phyloP scores from a whole-genome alignment of 192 early-diverging fungal species.

The Phlyctochytrium bullatum region DNA sequence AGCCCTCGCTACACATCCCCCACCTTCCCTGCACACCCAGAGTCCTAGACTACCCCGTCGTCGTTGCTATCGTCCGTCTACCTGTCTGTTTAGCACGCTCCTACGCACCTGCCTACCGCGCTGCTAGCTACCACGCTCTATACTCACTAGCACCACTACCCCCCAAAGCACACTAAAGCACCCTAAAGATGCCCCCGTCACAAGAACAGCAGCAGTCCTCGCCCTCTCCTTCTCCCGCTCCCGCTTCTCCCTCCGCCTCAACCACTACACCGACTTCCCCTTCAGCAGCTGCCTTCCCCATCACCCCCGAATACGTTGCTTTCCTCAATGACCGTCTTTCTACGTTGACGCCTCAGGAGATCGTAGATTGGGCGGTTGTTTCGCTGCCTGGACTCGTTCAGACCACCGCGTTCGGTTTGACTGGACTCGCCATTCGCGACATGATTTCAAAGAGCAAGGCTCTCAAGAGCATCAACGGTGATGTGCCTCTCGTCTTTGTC shows the following conservation, averaged over 20 bases:
- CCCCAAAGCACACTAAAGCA: no score
- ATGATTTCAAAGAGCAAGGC: constrained; percentile 69
- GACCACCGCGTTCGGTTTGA: constrained; percentile 92
- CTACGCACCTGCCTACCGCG: no score
- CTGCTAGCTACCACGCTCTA: no score
- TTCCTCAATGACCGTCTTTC: constrained; percentile 74
- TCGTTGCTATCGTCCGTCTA: no score
- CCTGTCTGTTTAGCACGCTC: no score
- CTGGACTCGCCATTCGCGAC: constrained; percentile 85
- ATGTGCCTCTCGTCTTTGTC: constrained; percentile 82
- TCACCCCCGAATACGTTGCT: constrained; percentile 62
- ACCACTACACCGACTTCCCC: constrained; percentile 3
- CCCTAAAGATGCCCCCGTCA: no score
- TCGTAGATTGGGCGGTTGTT: constrained; percentile 84
- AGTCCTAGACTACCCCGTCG: no score
- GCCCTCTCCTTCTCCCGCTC: neutral
- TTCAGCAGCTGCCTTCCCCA: constrained; percentile 27
- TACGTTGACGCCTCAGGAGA: constrained; percentile 67
- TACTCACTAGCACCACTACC: no score
- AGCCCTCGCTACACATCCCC: no score
- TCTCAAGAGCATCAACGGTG: constrained; percentile 27
- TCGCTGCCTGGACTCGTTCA: constrained; percentile 81
- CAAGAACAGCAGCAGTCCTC: neutral
- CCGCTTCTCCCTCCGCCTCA: constrained; percentile 1
- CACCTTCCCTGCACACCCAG: no score